These are phyloP conservation scores for Xylaria curta DNA, from an alignment of 495 filamentous ascomycete genomes.

Conservation along the genomic window DNA sequence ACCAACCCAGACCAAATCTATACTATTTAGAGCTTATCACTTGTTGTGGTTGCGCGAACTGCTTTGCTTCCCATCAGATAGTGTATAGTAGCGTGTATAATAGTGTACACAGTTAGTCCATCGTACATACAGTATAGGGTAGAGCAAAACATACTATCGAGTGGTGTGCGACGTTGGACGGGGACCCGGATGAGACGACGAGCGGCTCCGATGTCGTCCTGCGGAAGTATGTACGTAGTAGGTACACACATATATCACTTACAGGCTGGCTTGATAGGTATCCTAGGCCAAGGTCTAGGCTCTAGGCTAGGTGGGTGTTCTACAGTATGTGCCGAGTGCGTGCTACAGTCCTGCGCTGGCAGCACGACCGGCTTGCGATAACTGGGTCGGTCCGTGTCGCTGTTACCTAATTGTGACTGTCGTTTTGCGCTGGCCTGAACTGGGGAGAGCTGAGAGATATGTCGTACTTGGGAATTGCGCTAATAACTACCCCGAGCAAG, in stretches of 20 bases:
- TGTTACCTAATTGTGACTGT: constrained; percentile 29
- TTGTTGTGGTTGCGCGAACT: constrained; percentile 1
- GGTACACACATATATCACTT: background rate
- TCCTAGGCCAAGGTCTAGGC: background rate
- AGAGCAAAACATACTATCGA: background rate
- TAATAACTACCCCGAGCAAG: background rate
- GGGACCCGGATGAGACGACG: constrained; percentile 19
- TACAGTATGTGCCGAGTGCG: background rate
- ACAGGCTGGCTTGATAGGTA: background rate
- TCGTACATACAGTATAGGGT: background rate
- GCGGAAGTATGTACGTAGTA: background rate
- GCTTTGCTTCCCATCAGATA: background rate
- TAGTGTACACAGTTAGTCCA: constrained; percentile 1
- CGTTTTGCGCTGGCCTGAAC: constrained; percentile 17
- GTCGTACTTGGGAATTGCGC: background rate
- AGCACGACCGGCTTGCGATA: constrained; percentile 11
- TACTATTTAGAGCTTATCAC: constrained; percentile 16
- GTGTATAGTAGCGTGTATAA: too few species aligned
- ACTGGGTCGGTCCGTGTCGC: constrained; percentile 15
- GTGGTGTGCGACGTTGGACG: constrained; percentile 22
- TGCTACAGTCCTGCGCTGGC: constrained; percentile 2
- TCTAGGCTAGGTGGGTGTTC: too few species aligned
- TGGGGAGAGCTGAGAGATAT: background rate
- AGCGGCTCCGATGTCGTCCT: constrained; percentile 31
- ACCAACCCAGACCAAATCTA: background rate